Evolutionary conservation across 805 yeast genomes (phyloP).

Genomic region (Monosporozyma aerobia): DNA sequence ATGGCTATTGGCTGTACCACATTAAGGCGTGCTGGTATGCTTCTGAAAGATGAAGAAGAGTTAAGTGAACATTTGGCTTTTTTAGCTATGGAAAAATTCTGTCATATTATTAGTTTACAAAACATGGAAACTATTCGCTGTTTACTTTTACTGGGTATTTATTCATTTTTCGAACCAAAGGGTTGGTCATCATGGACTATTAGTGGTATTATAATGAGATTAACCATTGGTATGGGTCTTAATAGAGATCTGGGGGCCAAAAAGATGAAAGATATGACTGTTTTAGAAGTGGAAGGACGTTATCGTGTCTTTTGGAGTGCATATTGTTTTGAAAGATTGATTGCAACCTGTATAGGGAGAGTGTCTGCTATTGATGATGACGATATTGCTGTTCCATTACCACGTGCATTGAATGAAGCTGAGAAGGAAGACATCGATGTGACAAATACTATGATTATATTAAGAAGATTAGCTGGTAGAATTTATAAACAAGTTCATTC

Average conservation of each 20-base stretch:
- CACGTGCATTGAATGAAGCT: conserved; percentile 33
- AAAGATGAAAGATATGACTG: conserved; percentile 25
- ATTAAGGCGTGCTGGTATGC: conserved; percentile 33
- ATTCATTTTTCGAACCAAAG: conserved; percentile 42
- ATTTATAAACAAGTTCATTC: conserved; percentile 40
- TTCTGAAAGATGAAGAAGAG: conserved; percentile 30
- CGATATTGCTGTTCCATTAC: conserved; percentile 40
- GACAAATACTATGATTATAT: conserved; percentile 34
- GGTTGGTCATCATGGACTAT: conserved; percentile 46
- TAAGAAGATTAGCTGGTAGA: conserved; percentile 40
- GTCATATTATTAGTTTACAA: conserved; percentile 32
- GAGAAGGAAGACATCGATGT: conserved; percentile 35
- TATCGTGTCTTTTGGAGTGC: conserved; percentile 43
- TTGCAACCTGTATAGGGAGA: conserved; percentile 42
- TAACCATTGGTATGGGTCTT: conserved; percentile 38
- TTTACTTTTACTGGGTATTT: conserved; percentile 38
- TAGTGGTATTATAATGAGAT: conserved; percentile 39
- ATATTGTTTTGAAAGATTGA: conserved; percentile 39
- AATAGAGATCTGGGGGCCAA: conserved; percentile 31
- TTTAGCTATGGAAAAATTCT: conserved; percentile 34
- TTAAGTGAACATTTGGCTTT: conserved; percentile 35
- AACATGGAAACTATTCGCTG: conserved; percentile 35
- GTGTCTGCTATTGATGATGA: conserved; percentile 41
- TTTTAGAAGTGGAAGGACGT: conserved; percentile 35
- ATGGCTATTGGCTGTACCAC: conserved; percentile 49